These are phyloP conservation scores for Saccharomyces hybrid DNA, from an alignment of 1,139 yeast genomes.

Conservation along the genomic window DNA sequence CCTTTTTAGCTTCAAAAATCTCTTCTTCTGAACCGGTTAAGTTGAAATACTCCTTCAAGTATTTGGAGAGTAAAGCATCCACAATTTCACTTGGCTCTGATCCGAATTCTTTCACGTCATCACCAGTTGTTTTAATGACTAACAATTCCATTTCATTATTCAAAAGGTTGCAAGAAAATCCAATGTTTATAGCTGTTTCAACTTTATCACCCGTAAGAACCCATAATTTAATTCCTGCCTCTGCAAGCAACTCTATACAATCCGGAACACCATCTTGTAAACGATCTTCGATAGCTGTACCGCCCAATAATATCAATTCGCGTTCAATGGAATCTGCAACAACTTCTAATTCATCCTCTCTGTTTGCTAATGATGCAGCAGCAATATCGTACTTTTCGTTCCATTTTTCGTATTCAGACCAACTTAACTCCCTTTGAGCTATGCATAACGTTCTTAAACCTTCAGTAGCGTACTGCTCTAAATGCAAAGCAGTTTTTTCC, in stretches of 20 bases:
- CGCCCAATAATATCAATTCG: constrained; percentile 69
- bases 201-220: constrained; percentile 96
- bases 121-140: constrained; percentile 50
- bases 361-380: constrained; percentile 60
- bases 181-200: constrained; percentile 96
- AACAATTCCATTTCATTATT: constrained; percentile 81
- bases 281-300: constrained; percentile 96
- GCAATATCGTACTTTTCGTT: constrained; percentile 62
- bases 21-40: constrained; percentile 52
- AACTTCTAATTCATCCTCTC: constrained; percentile 71
- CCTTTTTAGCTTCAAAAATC: constrained; percentile 54
- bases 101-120: constrained; percentile 36
- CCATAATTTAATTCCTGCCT: constrained; percentile 95
- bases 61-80: constrained; percentile 49
- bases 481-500: constrained; percentile 68
- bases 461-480: constrained; percentile 92
- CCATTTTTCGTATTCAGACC: constrained; percentile 62
- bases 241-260: constrained; percentile 71
- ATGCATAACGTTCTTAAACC: constrained; percentile 92
- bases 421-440: constrained; percentile 68
- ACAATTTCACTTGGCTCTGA: constrained; percentile 36
- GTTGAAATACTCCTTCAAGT: constrained; percentile 53
- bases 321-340: constrained; percentile 78
- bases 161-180: constrained; percentile 86
- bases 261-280: constrained; percentile 95